A percentile compares a stretch with the other conserved stretches of the same genome.
phyloP scores from a whole-genome alignment of 768 basidiomycete genomes.

The Leccinum obscurum region DNA sequence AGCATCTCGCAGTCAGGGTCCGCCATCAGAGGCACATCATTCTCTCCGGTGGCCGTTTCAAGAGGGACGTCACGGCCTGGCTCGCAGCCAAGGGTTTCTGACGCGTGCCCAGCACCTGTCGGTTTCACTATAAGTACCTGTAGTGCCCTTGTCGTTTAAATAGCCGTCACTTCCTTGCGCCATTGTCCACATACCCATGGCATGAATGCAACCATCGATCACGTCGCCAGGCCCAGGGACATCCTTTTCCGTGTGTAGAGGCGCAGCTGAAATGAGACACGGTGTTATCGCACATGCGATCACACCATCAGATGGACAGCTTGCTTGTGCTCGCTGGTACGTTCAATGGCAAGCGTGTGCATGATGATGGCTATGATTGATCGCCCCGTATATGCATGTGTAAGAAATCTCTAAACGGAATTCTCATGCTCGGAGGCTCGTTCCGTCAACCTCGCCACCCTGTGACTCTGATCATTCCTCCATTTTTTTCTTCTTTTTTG shows the following conservation, averaged over 20 bases:
- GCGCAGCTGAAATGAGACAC: conserved; percentile 5
- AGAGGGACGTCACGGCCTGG: conserved; percentile 60
- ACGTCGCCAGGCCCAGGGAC: conserved; percentile 1
- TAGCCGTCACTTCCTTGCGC: conserved; percentile 10
- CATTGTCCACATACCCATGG: not conserved
- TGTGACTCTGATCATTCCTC: not conserved
- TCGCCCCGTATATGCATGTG: not conserved
- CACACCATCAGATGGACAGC: not conserved
- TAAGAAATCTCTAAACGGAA: not conserved
- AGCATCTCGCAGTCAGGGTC: conserved; percentile 49
- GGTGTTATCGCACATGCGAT: not conserved
- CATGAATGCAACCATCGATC: not conserved
- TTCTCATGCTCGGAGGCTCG: conserved; percentile 1
- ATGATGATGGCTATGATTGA: not conserved
- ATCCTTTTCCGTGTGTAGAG: too few species aligned
- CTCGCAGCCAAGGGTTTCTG: conserved; percentile 66
- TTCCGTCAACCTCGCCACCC: conserved; percentile 9
- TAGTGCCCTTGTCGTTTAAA: conserved; percentile 17
- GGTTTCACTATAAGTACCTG: conserved; percentile 10
- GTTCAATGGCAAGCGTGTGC: too few species aligned
- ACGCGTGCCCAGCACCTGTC: conserved; percentile 12
- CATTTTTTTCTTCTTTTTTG: not conserved
- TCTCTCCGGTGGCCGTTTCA: conserved; percentile 65
- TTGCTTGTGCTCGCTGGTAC: too few species aligned
- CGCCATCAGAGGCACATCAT: conserved; percentile 52